phyloP scores from a whole-genome alignment of 345 rosid species.

The Acer yangbiense region DNA sequence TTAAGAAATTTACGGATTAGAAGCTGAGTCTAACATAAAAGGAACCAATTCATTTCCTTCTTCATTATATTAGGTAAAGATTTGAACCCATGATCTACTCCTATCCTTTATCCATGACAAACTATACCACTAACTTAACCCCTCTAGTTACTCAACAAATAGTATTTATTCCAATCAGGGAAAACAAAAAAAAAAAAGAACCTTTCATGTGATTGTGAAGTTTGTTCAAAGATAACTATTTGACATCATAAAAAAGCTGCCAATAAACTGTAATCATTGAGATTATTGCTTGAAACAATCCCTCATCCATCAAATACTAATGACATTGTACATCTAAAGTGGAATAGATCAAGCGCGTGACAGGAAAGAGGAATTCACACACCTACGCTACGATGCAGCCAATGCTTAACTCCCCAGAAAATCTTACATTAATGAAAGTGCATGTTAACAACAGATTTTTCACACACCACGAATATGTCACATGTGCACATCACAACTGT shows the following conservation, averaged over 20 bases:
- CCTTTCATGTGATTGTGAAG: background rate
- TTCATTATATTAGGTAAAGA: background rate
- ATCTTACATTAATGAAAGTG: background rate
- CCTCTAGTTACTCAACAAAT: background rate
- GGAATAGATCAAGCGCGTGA: background rate
- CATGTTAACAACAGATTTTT: background rate
- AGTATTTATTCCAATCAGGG: background rate
- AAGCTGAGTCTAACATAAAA: background rate
- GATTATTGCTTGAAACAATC: background rate
- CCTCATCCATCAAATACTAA: too few relatives aligned
- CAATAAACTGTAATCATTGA: background rate
- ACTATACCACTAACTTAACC: background rate
- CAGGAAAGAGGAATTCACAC: background rate
- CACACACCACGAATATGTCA: background rate
- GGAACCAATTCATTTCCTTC: too few relatives aligned
- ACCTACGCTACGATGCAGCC: background rate
- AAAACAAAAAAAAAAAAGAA: background rate
- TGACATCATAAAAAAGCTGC: background rate
- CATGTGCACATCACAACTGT: background rate
- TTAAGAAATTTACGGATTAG: background rate
- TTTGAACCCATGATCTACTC: background rate
- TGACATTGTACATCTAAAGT: background rate
- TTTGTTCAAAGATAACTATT: background rate
- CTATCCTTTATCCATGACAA: background rate
- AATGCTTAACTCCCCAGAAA: background rate